Evolutionary conservation across 805 yeast genomes (phyloP), one percentile per base, ranked within the genome.

Genomic region (Starmerella powellii): DNA sequence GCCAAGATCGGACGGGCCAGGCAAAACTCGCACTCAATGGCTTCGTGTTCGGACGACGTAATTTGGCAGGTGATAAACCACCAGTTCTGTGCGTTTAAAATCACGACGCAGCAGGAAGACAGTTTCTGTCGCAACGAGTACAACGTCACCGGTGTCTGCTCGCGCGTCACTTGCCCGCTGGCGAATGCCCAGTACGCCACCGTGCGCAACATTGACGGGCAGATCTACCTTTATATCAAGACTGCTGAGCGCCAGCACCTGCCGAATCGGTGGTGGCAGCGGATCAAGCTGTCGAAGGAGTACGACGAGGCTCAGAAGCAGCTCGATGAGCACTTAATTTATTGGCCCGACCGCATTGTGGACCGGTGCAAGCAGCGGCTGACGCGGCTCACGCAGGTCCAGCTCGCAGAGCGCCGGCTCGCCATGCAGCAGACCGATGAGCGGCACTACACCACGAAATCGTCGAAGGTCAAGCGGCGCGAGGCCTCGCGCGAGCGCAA

Each of bases 161-260:
- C 78, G 42, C 76, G 98, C 56, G 86, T 79, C 60, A 82, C 96
- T 4, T 91, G 99, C 61, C 99, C 99, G 2, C 67, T 91, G 47
- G 99, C 99, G 20, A 91, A 62, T 42, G 50, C 65, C n/a, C 59
- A 54, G 42, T 62, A 62, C 40, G 64, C 65, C 24, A 60, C 65
- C 1, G 64, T 62, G 16, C 52, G 63, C 31, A 50, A 42, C 42
- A 56, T 62, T 17, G 57, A 61, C 37, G 65, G 65, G 23, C 48
- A 56, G 37, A 52, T 60, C 29, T 61, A 58, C 35, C 48, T 62
- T 5, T 91, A 91, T 64, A 91, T 91, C 85, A 91, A 91, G 62
- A 91, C 97, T 1, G 94, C 93, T 1, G 99, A 91, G 66, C 77
- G 99, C 65, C 93, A 94, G 17, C 97, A 91, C 60, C 82, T 86